Evolutionary conservation across 2,329 filamentous ascomycete species (phyloP).

Genomic region (Aspergillus carbonarius): DNA sequence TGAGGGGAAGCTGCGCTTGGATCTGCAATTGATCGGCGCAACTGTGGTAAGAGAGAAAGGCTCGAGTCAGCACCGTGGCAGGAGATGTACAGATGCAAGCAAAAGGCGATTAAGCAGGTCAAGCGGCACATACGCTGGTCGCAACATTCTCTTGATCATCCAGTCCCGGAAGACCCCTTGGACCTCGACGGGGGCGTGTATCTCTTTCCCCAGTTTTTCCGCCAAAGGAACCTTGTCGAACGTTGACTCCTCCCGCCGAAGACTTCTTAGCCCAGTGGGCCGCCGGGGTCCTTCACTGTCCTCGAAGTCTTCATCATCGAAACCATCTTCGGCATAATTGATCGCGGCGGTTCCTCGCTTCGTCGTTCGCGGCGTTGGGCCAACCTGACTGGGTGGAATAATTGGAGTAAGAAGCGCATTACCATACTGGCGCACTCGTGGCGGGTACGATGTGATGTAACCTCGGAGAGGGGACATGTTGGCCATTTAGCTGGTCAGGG

Average conservation of each 20-base stretch:
- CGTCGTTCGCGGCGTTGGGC: slow-evolving; percentile 76
- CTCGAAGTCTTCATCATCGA: slow-evolving; percentile 68
- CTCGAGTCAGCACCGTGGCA: slow-evolving; percentile 9
- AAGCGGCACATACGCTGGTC: slow-evolving; percentile 42
- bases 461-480: slow-evolving; percentile 70
- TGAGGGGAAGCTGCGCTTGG: slow-evolving; percentile 77
- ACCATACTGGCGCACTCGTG: slow-evolving; percentile 82
- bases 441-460: slow-evolving; percentile 87
- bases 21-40: slow-evolving; percentile 62
- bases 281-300: slow-evolving; percentile 67
- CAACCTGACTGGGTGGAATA: slow-evolving; percentile 66
- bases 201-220: slow-evolving; percentile 82
- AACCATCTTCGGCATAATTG: slow-evolving; percentile 97
- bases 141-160: slow-evolving; percentile 71
- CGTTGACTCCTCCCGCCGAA: slow-evolving; percentile 72
- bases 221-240: slow-evolving; percentile 63
- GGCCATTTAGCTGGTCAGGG: slow-evolving; percentile 32
- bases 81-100: slow-evolving; percentile 8
- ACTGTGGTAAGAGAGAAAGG: slow-evolving; percentile 19
- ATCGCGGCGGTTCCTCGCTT: slow-evolving; percentile 95
- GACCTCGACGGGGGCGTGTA: slow-evolving; percentile 72
- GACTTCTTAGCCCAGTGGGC: slow-evolving; percentile 77
- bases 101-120: background rate
- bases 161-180: slow-evolving; percentile 94
- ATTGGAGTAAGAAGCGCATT: slow-evolving; percentile 89